Base-by-base conservation (phyloP, 306 rosid genomes). In the Prunus mongolica region DNA sequence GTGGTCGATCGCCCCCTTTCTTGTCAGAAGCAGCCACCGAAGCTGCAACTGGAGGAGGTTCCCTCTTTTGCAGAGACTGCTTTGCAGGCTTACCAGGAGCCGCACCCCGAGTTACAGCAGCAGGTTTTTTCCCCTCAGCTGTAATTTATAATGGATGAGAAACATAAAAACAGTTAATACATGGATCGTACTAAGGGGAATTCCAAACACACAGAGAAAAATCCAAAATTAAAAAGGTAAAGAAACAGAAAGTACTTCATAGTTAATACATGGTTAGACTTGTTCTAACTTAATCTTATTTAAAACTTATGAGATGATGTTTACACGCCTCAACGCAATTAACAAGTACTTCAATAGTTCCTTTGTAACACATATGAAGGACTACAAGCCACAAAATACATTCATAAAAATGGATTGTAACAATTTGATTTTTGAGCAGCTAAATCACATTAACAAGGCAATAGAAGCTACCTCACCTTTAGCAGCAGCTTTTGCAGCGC, bases 401-500 rank as follows among this genome's bases (percentile, higher is more conserved):
- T 41, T 19, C 25, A 24, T 24, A 56, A 14, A 65, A 65, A 19
- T 34, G 10, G 3, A 14, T 8, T 63, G 44, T 0, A 63, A 63
- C n/a, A 10, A 30, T 38, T 30, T 4, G 67, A 30, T 63, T 63
- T 63, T 63, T 7, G 46, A 41, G 60, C 18, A 25, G 60, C 69
- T 76, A 68, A 19, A 55, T 20, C 14, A 13, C 38, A 38, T 38
- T 38, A 38, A 38, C 44, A 38, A 93, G 52, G 52, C 52, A 47
- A 47, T 47, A 11, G 15, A 47, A 47, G 52, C 44, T 38, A 38
- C 7, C 7, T 38, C 44, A 61, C 97, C 98, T 86, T 88, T 93
- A 27, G 87, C 78, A 22, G 85, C 80, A 71, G 87, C 91, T 86
- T 93, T 93, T 41, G 90, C 92, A 79, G 96, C 96, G 68, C 97